phyloP scores from a whole-genome alignment of 75 land plant genomes.

The Picea glauca region DNA sequence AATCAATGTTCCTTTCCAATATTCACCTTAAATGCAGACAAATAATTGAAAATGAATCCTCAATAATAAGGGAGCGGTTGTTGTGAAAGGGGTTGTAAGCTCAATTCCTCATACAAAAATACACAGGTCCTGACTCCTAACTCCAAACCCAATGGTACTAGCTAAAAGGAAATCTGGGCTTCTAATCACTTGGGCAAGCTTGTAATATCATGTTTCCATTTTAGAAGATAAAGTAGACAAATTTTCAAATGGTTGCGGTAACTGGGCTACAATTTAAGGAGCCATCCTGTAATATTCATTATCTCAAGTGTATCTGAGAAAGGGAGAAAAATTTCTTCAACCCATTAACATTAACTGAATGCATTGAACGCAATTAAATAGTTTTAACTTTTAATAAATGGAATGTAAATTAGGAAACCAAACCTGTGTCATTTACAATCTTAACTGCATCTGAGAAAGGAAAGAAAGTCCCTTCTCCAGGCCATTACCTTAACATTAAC shows the following conservation, averaged over 20 bases:
- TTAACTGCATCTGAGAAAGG: too few relatives aligned
- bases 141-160: too few relatives aligned
- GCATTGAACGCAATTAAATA: too few relatives aligned
- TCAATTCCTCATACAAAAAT: not conserved
- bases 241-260: not conserved
- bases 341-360: too few relatives aligned
- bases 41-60: not conserved
- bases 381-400: too few relatives aligned
- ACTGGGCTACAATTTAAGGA: not conserved
- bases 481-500: conserved; percentile 1
- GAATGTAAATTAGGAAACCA: too few relatives aligned
- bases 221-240: not conserved
- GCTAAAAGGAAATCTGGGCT: not conserved
- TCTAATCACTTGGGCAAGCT: not conserved
- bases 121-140: not conserved
- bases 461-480: not conserved
- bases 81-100: not conserved
- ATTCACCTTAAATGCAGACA: not conserved
- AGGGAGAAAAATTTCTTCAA: too few relatives aligned
- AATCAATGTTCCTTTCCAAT: not conserved
- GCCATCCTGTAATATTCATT: not conserved
- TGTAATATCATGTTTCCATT: not conserved
- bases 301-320: not conserved
- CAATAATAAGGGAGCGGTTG: not conserved
- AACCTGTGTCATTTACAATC: too few relatives aligned